phyloP scores from a whole-genome alignment of 768 basidiomycete species.

The Russula griseocarnosa region DNA sequence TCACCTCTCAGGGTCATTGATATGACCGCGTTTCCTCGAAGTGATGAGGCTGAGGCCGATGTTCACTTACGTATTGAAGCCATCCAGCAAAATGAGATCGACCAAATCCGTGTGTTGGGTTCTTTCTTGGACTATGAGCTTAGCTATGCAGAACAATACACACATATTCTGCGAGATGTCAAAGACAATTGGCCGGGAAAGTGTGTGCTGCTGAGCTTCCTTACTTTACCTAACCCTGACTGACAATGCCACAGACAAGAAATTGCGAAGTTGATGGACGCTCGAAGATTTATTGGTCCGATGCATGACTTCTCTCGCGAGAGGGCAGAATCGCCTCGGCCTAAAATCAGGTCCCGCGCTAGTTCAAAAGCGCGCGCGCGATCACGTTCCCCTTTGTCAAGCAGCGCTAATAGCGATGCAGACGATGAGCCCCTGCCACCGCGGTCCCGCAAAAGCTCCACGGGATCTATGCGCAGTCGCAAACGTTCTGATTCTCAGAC shows the following conservation, averaged over 20 bases:
- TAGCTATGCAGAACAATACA: constrained; percentile 67
- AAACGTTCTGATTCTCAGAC: constrained; percentile 59
- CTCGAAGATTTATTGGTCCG: constrained; percentile 22
- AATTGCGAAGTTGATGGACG: constrained; percentile 18
- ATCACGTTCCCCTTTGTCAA: constrained; percentile 15
- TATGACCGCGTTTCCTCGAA: constrained; percentile 33
- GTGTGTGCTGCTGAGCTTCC: constrained; percentile 42
- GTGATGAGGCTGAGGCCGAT: constrained; percentile 84
- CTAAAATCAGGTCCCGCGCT: constrained; percentile 20
- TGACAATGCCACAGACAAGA: constrained; percentile 18
- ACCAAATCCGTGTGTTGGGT: constrained; percentile 67
- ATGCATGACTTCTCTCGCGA: constrained; percentile 25
- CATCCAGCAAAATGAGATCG: constrained; percentile 75
- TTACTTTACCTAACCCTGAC: not conserved
- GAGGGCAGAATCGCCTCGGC: constrained; percentile 12
- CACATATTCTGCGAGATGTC: constrained; percentile 68
- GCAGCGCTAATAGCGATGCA: constrained; percentile 9
- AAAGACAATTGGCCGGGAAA: constrained; percentile 59
- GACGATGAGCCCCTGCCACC: constrained; percentile 12
- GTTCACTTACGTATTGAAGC: constrained; percentile 73
- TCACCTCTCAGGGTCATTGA: not conserved
- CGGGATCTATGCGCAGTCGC: constrained; percentile 46
- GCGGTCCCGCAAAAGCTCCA: constrained; percentile 33
- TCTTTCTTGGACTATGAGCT: constrained; percentile 69
- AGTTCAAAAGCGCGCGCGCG: constrained; percentile 17